Percentiles rank a stretch among this genome's conserved stretches.
These are phyloP conservation scores for Cornus florida DNA, from an alignment of 148 eudicot genomes.

Conservation along the genomic window DNA sequence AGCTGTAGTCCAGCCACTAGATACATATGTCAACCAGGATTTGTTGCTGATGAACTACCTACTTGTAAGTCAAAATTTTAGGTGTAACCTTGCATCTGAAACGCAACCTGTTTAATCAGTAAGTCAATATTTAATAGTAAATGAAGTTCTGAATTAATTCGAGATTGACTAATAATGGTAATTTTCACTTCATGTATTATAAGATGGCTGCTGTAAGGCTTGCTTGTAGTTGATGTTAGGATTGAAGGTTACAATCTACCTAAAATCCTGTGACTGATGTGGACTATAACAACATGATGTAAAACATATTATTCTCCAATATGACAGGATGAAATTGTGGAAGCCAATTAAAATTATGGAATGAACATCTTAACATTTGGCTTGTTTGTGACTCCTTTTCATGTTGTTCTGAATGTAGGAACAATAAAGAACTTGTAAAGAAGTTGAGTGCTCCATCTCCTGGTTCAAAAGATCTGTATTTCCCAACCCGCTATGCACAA, in stretches of 20 bases:
- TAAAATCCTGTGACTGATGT: not conserved
- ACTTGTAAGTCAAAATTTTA: too few relatives aligned
- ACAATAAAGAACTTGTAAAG: conserved; percentile 49
- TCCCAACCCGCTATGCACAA: conserved; percentile 53
- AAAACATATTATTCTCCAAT: not conserved
- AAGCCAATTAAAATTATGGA: not conserved
- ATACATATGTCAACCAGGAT: not conserved
- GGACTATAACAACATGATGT: not conserved
- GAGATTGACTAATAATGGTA: not conserved
- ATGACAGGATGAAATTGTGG: not conserved
- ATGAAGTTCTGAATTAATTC: not conserved
- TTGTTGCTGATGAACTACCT: not conserved
- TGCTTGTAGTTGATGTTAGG: too few relatives aligned
- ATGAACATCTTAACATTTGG: not conserved
- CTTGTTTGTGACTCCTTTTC: not conserved
- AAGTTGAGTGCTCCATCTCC: conserved; percentile 48
- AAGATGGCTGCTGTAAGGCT: not conserved
- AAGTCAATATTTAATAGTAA: too few relatives aligned
- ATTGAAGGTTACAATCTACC: not conserved
- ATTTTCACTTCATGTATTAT: too few relatives aligned
- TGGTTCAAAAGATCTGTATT: conserved; percentile 61
- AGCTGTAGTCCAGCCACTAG: too few relatives aligned
- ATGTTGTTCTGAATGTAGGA: conserved; percentile 33
- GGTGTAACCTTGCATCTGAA: too few relatives aligned
- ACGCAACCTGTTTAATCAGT: not conserved